Conservation (phyloP, 1,139 yeast genomes). For the Diutina rugosa region DNA sequence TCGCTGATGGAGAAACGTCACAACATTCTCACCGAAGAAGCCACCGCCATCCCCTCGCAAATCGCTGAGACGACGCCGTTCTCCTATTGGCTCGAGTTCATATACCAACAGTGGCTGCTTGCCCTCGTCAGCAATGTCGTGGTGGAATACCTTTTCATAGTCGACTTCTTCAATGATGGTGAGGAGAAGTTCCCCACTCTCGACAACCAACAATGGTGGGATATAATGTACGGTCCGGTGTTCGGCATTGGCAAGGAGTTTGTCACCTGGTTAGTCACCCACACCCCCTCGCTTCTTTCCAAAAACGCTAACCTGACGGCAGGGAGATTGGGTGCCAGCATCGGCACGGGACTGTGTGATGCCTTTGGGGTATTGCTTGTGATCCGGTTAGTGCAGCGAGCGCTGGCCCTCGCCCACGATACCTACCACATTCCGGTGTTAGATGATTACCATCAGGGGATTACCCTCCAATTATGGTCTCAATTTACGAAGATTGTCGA, state of each 20-base stretch:
- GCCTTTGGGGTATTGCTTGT: slow-evolving; percentile 69
- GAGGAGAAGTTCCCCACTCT: slow-evolving; percentile 19
- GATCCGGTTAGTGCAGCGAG: slow-evolving; percentile 55
- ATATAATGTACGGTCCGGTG: slow-evolving; percentile 40
- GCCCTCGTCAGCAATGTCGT: slow-evolving; percentile 69
- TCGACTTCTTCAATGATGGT: slow-evolving; percentile 53
- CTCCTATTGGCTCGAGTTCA: slow-evolving; percentile 58
- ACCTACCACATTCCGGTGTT: slow-evolving; percentile 59
- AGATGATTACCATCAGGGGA: slow-evolving; percentile 60
- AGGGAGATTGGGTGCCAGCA: neutral
- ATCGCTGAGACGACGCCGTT: slow-evolving; percentile 70
- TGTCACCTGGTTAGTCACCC: slow-evolving; percentile 22
- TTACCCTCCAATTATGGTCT: slow-evolving; percentile 71
- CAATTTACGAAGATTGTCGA: slow-evolving; percentile 69
- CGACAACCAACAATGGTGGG: slow-evolving; percentile 24
- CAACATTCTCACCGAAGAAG: slow-evolving; percentile 23
- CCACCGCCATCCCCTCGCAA: slow-evolving; percentile 65
- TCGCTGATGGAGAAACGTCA: slow-evolving; percentile 44
- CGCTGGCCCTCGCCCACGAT: slow-evolving; percentile 50
- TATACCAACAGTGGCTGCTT: slow-evolving; percentile 59
- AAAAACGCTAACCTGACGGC: slow-evolving; percentile 1
- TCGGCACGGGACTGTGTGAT: slow-evolving; percentile 33
- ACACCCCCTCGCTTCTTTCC: slow-evolving; percentile 7
- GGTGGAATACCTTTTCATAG: slow-evolving; percentile 65
- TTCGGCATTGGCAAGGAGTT: slow-evolving; percentile 30